A percentile compares a stretch with the other conserved stretches of the same genome.
Conservation (phyloP, 164 flowering plant species). For the Chimonanthus salicifolius region DNA sequence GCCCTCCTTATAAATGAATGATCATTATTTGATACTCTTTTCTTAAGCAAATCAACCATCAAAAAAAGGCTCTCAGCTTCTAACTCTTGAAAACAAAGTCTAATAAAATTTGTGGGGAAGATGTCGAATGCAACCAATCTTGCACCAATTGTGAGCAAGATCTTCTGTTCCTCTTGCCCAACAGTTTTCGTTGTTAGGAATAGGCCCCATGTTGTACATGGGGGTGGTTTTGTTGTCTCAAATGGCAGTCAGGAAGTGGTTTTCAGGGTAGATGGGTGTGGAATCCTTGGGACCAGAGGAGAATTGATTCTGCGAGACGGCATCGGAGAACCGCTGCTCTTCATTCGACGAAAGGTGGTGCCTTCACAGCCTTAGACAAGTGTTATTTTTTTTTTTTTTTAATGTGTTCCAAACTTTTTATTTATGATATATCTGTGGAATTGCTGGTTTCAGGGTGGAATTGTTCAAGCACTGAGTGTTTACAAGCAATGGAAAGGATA, state of each 20-base stretch:
- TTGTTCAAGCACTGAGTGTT: constrained; percentile 57
- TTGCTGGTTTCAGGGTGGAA: constrained; percentile 37
- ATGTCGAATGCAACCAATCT: constrained; percentile 11
- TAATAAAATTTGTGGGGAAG: background rate
- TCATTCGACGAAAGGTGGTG: constrained; percentile 57
- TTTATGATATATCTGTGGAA: background rate
- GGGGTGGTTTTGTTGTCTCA: constrained; percentile 88
- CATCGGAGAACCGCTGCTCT: constrained; percentile 47
- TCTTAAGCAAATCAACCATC: background rate
- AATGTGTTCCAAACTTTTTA: background rate
- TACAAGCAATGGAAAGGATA: constrained; percentile 68
- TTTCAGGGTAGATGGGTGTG: constrained; percentile 84
- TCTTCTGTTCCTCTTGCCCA: constrained; percentile 47
- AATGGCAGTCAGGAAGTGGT: constrained; percentile 45
- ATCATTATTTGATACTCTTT: too few relatives aligned
- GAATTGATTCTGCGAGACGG: constrained; percentile 52
- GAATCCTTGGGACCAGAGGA: constrained; percentile 53
- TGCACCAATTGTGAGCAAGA: constrained; percentile 57
- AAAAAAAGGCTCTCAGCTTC: background rate
- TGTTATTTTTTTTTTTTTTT: too few relatives aligned
- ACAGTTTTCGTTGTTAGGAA: constrained; percentile 49
- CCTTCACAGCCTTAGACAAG: background rate
- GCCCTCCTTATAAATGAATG: background rate
- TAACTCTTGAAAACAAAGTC: background rate
- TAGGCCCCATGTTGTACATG: constrained; percentile 69